These are phyloP conservation scores for Stylosanthes scabra DNA, from an alignment of 331 rosid genomes.

Conservation along the genomic window DNA sequence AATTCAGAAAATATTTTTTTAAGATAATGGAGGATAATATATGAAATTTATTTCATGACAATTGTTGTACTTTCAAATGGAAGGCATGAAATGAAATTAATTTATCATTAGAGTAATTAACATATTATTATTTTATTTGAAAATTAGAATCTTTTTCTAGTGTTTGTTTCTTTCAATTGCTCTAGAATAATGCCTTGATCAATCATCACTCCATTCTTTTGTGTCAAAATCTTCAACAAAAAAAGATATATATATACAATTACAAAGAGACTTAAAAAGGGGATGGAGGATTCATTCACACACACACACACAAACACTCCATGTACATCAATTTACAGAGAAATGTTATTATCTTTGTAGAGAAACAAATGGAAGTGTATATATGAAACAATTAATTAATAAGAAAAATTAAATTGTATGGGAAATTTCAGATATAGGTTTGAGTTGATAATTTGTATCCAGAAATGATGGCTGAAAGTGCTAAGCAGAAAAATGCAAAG, in stretches of 20 bases:
- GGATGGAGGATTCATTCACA: neutral
- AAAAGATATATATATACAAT: neutral
- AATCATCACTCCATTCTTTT: neutral
- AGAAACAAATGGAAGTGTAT: neutral
- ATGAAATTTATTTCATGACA: too few relatives aligned
- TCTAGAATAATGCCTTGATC: neutral
- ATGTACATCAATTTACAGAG: conserved; percentile 26
- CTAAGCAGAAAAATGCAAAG: conserved; percentile 60
- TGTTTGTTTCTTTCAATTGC: neutral
- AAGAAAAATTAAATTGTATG: neutral
- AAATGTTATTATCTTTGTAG: neutral
- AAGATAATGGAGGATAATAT: too few relatives aligned
- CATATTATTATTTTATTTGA: neutral
- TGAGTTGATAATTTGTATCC: conserved; percentile 62
- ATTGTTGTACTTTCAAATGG: too few relatives aligned
- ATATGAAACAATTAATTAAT: neutral
- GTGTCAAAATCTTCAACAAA: neutral
- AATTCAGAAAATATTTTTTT: too few relatives aligned
- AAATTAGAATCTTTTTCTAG: too few relatives aligned
- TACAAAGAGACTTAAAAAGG: neutral
- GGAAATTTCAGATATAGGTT: conserved; percentile 42
- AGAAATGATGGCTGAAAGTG: conserved; percentile 58
- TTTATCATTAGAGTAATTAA: too few relatives aligned
- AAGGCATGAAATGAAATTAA: too few relatives aligned
- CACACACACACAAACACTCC: neutral